Evolutionary conservation across 2,329 filamentous ascomycete species (phyloP), one percentile per base, ranked within the genome.

Genomic region (Hypoxylon sp.): DNA sequence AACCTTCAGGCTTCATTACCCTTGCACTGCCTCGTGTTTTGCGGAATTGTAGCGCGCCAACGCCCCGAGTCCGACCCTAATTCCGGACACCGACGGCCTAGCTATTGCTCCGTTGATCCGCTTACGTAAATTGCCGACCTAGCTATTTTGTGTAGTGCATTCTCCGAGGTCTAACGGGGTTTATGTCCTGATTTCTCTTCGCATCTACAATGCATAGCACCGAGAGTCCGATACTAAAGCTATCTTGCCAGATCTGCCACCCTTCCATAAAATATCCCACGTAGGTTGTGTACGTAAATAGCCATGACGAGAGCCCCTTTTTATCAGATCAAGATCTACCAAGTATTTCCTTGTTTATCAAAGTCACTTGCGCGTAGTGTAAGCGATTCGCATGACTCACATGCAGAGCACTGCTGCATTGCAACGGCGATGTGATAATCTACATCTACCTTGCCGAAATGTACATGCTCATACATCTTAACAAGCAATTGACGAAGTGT

Each of bases 371-470:
- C 57, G 46, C 60, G 34, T 56, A 17, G 25, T 53, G 67, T 70
- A 63, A 70, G 67, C 67, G 45, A 25, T 52, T 65, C 56, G 64
- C 69, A 65, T 67, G 63, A 67, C 64, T 65, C 69, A 67, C 28
- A 63, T 62, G 67, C 63, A 60, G 43, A 21, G 43, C 32, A 34
- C 43, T 17, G 46, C 55, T 61, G 65, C 62, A 48, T 45, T 65
- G 52, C 32, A 50, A 67, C 57, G 5, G 43, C 51, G 50, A 43
- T 28, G 34, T 51, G 52, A 57, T 46, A 14, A 49, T 36, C 41
- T 51, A 32, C 23, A 41, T 32, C n/a, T 48, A 53, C 30, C 43
- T 38, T 58, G n/a, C 14, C 21, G 2, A 28, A 38, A 21, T 17
- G 23, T 46, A 2, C 32, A 38, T 38, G 41, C 41, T 46, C 30